Percentiles rank a stretch among this genome's conserved stretches.
Conservation (phyloP, 805 yeast species). For the Zygosaccharomyces lentus region DNA sequence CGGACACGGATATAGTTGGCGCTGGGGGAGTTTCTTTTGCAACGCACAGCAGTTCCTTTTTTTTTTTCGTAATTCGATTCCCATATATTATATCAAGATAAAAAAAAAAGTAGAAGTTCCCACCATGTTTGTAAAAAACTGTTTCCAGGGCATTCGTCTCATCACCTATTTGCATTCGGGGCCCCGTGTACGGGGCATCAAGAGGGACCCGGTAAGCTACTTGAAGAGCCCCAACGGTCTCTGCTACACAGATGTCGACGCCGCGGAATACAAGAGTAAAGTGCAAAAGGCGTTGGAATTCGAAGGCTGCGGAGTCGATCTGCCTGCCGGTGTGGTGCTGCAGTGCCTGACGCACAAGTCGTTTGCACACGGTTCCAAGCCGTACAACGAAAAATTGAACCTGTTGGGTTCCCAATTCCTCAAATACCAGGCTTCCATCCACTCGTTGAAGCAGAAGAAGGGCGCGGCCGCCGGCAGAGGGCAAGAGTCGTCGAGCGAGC, state of each 20-base stretch:
- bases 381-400: conserved; percentile 82
- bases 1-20: background rate
- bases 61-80: too few relatives aligned
- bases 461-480: conserved; percentile 14
- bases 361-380: conserved; percentile 85
- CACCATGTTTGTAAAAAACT: background rate
- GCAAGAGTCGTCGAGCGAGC: conserved; percentile 40
- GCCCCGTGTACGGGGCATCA: conserved; percentile 63
- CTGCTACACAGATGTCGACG: conserved; percentile 48
- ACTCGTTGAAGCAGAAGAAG: conserved; percentile 28
- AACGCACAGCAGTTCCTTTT: background rate
- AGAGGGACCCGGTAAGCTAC: conserved; percentile 63
- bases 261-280: conserved; percentile 39
- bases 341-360: conserved; percentile 92
- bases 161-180: conserved; percentile 42
- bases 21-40: background rate
- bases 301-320: conserved; percentile 28
- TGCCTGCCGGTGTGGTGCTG: conserved; percentile 59
- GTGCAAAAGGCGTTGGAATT: conserved; percentile 25
- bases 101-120: background rate
- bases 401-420: conserved; percentile 65
- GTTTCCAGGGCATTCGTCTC: conserved; percentile 21
- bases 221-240: conserved; percentile 46
- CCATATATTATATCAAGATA: background rate
- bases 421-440: conserved; percentile 39